Evolutionary conservation across 2,329 filamentous ascomycete species (phyloP), one percentile per base, ranked within the genome.

Genomic region (Emydomyces testavorans): DNA sequence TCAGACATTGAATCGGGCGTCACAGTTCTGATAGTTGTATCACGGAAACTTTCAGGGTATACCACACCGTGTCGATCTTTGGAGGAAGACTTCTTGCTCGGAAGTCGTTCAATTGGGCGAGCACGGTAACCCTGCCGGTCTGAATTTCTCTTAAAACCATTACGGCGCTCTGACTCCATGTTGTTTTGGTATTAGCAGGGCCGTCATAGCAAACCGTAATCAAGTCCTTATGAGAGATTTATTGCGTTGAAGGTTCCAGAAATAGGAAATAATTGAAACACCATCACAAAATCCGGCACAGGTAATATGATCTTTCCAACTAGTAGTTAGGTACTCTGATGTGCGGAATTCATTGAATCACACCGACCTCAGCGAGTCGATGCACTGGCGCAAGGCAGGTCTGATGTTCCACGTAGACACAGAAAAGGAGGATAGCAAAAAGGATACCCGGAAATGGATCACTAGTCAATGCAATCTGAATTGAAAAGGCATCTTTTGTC

Each of bases 81-180:
- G 15, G 68, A 71, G 23, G 68, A 68, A 26, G 68, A 69, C 52
- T 71, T 71, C 54, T 70, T 71, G 59, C 68, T 71, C 7, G 68
- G 58, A 32, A 67, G 61, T 39, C 67, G 62, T 58, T 69, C 66
- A 50, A 71, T 61, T 26, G 66, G 65, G 48, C 65, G 63, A 50
- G 59, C 65, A 51, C 67, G 60, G 37, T 57, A 53, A 48, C 62
- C 62, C 44, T 66, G 62, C 43, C 65, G 64, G 52, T 62, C 58
- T 16, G 65, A 67, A 52, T 64, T 65, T 54, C 65, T 62, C 54
- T 66, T 65, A 52, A 60, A 60, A 28, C 62, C 63, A 60, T 67
- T 66, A 45, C 62, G 57, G 56, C 63, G 61, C 52, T 68, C 66
- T 54, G 63, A 54, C 53, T 68, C 66, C 66, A 69, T 69, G 48